Conservation (phyloP, 2,329 filamentous ascomycete genomes). For the Nothophoma quercina region DNA sequence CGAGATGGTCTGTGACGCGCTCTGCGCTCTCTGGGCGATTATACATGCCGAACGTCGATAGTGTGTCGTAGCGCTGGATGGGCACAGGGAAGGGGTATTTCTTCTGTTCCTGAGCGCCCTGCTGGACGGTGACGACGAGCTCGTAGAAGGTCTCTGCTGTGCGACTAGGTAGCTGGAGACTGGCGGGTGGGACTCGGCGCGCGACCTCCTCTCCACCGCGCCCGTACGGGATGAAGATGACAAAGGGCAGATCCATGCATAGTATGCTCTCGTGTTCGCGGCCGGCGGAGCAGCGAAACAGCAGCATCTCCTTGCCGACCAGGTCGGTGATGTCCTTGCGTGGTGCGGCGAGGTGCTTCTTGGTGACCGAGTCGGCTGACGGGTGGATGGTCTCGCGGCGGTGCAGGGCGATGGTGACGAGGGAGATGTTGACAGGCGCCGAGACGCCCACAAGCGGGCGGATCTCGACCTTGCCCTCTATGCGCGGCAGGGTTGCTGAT, state of each 20-base stretch:
- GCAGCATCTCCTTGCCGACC: constrained; percentile 92
- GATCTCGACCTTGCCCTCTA: constrained; percentile 98
- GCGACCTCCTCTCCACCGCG: constrained; percentile 90
- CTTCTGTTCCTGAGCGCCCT: constrained; percentile 86
- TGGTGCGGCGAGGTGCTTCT: constrained; percentile 88
- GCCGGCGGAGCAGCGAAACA: constrained; percentile 85
- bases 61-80: constrained; percentile 90
- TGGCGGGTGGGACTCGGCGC: constrained; percentile 88
- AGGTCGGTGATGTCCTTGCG: constrained; percentile 90
- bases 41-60: constrained; percentile 99
- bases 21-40: constrained; percentile 92
- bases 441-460: constrained; percentile 84
- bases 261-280: constrained; percentile 88
- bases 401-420: constrained; percentile 93
- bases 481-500: constrained; percentile 93
- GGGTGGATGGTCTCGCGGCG: constrained; percentile 96
- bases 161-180: constrained; percentile 85
- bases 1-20: constrained; percentile 85
- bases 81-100: constrained; percentile 93
- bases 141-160: constrained; percentile 98
- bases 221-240: constrained; percentile 96
- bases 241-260: constrained; percentile 96
- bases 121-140: constrained; percentile 93
- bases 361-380: constrained; percentile 90
- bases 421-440: constrained; percentile 86